Base-by-base conservation (phyloP, 2,329 filamentous ascomycete species). In the Cadophora malorum region DNA sequence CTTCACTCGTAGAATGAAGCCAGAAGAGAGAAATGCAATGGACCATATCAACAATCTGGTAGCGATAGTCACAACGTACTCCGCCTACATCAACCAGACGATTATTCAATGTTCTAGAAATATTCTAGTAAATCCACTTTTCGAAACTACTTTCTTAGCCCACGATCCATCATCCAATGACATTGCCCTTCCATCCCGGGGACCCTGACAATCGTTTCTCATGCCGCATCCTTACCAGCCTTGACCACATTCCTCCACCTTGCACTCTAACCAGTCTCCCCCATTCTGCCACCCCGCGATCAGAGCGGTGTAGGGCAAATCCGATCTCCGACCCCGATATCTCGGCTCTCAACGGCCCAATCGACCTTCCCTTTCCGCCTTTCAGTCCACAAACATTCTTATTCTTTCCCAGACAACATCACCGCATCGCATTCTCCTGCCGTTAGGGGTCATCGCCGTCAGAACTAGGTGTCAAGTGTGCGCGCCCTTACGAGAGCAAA, bases 401-500 rank as follows among this genome's bases (percentile, higher is more conserved):
- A 59, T 25, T 45, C 56, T 3, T 59, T 45, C 56, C 56, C 56
- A 38, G 12, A 16, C 16, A 31, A 49, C 63, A 64, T 38, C 47
- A 55, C 38, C 35, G n/a, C 14, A 19, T 64, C 63, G 63, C 50
- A 25, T 49, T 35, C 25, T 23, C 63, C 38, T 64, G 63, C 63
- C 63, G 50, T 64, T 64, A 56, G 50, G 50, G 63, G 50, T 49
- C 50, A 10, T 49, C 45, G 45, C 19, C 45, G 45, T 49, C 45
- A 49, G 45, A 31, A 64, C 33, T 52, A 45, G 23, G 10, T 41
- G 49, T 53, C 45, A 63, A 53, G 47, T 53, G 47, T 52, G 47
- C 45, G n/a, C 47, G 25, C 50, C 33, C 23, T 67, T 66, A 68
- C 69, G 56, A 63, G 63, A 68, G 64, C 28, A 52, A 68, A 68